Conservation (phyloP, 2,329 filamentous ascomycete genomes). For the Bipolaris gigantea region DNA sequence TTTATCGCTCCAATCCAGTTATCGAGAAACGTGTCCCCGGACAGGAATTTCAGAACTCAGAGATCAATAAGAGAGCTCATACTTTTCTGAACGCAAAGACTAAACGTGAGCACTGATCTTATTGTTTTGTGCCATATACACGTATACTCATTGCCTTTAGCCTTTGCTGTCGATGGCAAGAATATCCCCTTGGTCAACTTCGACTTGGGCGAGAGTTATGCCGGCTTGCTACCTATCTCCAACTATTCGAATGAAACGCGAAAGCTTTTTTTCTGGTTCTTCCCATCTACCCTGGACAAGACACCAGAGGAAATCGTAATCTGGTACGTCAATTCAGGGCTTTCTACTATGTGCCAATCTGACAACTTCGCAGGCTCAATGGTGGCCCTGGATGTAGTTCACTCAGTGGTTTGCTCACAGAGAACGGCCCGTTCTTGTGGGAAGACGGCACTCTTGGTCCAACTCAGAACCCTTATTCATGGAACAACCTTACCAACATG, state of each 20-base stretch:
- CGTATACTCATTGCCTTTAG: constrained; percentile 41
- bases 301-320: constrained; percentile 63
- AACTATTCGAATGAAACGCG: constrained; percentile 52
- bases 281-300: constrained; percentile 57
- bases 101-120: constrained; percentile 23
- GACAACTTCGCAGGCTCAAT: constrained; percentile 33
- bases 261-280: constrained; percentile 67
- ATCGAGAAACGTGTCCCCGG: constrained; percentile 34
- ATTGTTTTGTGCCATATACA: no score
- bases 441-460: constrained; percentile 69
- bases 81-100: constrained; percentile 40
- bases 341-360: constrained; percentile 7
- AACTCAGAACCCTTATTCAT: constrained; percentile 68
- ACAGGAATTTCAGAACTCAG: constrained; percentile 36
- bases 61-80: constrained; percentile 40
- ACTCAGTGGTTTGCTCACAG: constrained; percentile 70
- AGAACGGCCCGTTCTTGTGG: constrained; percentile 66
- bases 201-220: constrained; percentile 67
- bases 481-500: constrained; percentile 55
- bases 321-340: constrained; percentile 41
- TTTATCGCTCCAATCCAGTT: constrained; percentile 18
- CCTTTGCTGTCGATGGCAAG: constrained; percentile 65
- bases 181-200: constrained; percentile 69
- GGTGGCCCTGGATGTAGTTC: constrained; percentile 53
- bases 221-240: constrained; percentile 63